These are phyloP conservation scores for Theobroma grandiflorum DNA, from an alignment of 441 rosid species.

Conservation along the genomic window DNA sequence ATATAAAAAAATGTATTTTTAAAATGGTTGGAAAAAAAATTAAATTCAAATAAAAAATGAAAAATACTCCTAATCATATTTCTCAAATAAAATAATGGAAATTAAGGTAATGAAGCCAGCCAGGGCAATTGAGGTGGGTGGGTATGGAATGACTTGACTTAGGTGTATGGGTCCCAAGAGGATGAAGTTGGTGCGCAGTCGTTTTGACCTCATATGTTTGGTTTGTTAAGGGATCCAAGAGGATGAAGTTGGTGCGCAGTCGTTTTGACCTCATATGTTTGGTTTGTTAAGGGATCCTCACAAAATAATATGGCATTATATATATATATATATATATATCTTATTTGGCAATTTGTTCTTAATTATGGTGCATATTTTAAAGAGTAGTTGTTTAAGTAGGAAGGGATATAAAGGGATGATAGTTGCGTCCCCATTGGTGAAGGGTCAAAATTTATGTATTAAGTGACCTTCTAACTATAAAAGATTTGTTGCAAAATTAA, in stretches of 20 bases:
- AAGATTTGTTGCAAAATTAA: no score
- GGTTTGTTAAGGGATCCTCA: neutral
- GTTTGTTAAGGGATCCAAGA: neutral
- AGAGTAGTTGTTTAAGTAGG: slow-evolving; percentile 8
- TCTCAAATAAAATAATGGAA: neutral
- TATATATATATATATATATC: no score
- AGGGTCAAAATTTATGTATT: neutral
- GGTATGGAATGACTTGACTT: slow-evolving; percentile 10
- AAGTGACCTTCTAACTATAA: slow-evolving; percentile 18
- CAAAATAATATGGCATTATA: neutral
- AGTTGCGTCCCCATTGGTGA: neutral
- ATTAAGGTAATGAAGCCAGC: neutral
- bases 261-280: slow-evolving; percentile 5
- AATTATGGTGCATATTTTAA: neutral
- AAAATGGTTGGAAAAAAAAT: no score
- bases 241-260: slow-evolving; percentile 25
- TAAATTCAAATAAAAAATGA: no score
- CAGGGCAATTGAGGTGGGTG: neutral
- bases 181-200: slow-evolving; percentile 20
- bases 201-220: slow-evolving; percentile 11
- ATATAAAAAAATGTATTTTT: no score
- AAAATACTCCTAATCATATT: no score
- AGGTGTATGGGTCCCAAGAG: neutral
- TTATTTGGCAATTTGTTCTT: neutral
- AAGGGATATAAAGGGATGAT: neutral